These are phyloP conservation scores for Fomitopsis serialis DNA, from an alignment of 768 basidiomycete species.

Conservation along the genomic window DNA sequence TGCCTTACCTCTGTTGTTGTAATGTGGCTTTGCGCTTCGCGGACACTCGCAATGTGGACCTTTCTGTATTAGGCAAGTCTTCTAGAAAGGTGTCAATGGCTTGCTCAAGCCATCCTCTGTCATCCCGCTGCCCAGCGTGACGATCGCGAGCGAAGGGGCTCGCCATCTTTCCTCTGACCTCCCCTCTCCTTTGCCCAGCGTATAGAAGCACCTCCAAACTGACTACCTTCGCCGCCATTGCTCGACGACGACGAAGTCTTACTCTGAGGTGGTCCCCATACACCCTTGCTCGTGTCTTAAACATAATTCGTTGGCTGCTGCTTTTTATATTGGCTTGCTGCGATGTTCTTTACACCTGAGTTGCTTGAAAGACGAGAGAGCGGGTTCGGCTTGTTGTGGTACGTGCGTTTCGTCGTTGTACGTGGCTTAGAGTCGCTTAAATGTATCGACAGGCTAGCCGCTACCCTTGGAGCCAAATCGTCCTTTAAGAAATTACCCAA, in stretches of 20 bases:
- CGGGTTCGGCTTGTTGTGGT: slow-evolving; percentile 89
- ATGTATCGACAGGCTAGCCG: slow-evolving; percentile 64
- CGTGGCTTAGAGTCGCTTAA: background rate
- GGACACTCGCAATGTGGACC: background rate
- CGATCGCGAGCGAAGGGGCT: too few species aligned
- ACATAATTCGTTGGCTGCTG: background rate
- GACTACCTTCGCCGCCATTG: too few species aligned
- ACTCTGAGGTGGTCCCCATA: too few species aligned
- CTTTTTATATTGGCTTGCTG: too few species aligned
- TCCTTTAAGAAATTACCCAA: slow-evolving; percentile 79
- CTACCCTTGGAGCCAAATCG: slow-evolving; percentile 86
- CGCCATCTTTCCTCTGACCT: too few species aligned
- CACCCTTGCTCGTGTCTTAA: background rate
- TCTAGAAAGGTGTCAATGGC: background rate
- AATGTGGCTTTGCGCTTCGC: background rate
- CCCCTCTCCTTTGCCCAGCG: background rate
- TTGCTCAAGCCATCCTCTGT: background rate
- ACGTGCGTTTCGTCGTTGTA: slow-evolving; percentile 9
- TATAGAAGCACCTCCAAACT: too few species aligned
- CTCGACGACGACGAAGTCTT: too few species aligned
- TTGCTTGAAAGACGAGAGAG: slow-evolving; percentile 77
- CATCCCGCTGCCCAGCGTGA: background rate
- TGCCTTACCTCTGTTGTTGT: background rate
- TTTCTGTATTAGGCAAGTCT: slow-evolving; percentile 2
- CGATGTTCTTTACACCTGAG: slow-evolving; percentile 83